Conservation (phyloP, 352 stramenopile species). For the Phytophthora citricola region DNA sequence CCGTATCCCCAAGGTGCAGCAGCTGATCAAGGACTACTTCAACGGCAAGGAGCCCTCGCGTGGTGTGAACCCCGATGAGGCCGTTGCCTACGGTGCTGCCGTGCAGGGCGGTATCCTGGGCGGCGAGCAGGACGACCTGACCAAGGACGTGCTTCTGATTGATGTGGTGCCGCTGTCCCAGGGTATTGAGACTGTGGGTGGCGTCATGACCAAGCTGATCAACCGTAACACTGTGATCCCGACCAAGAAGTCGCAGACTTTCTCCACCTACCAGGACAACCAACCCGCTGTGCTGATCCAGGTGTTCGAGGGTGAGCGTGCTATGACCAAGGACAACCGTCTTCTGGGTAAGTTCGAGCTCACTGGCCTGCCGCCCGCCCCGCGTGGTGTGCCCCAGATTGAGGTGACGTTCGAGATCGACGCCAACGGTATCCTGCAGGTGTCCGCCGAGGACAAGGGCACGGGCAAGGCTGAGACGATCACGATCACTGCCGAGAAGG, state of each 20-base stretch:
- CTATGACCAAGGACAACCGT: slow-evolving; percentile 99
- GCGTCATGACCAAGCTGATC: slow-evolving; percentile 99
- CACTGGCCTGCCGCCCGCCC: slow-evolving; percentile 96
- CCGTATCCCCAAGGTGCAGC: slow-evolving; percentile 97
- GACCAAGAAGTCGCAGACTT: slow-evolving; percentile 99
- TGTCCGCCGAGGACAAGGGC: slow-evolving; percentile 98
- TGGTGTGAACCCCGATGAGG: slow-evolving; percentile 98
- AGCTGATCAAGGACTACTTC: slow-evolving; percentile 98
- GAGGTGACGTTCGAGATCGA: slow-evolving; percentile 99
- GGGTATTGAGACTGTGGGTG: slow-evolving; percentile 98
- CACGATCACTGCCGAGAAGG: slow-evolving; percentile 99
- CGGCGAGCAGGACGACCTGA: slow-evolving; percentile 92
- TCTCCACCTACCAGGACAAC: slow-evolving; percentile 99
- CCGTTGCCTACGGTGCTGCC: slow-evolving; percentile 98
- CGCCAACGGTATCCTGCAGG: slow-evolving; percentile 99
- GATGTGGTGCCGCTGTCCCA: slow-evolving; percentile 98
- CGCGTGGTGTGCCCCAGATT: slow-evolving; percentile 98
- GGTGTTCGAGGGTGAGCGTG: slow-evolving; percentile 99
- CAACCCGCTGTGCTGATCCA: slow-evolving; percentile 91
- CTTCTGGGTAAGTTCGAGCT: slow-evolving; percentile 99
- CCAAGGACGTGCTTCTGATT: slow-evolving; percentile 96
- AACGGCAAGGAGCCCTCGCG: slow-evolving; percentile 94
- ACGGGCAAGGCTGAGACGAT: slow-evolving; percentile 99
- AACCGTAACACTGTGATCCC: slow-evolving; percentile 98
- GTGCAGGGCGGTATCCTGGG: slow-evolving; percentile 96